Evolutionary conservation across 352 stramenopile species (phyloP), one percentile per base, ranked within the genome.

Genomic region (Peronospora farinosa): DNA sequence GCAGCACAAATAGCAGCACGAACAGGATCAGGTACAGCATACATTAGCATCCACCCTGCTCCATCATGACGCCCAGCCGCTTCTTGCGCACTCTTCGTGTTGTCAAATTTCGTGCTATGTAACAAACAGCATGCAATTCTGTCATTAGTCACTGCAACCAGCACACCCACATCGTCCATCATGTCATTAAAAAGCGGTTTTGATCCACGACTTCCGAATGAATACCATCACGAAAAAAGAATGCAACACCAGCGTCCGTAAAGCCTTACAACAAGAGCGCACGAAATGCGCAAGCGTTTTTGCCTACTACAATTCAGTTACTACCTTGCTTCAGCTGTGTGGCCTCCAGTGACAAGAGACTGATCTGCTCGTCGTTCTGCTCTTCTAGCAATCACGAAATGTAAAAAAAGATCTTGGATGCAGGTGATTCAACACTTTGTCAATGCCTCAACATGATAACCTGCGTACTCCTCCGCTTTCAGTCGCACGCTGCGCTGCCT

Each of bases 361-460:
- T 89, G 46, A 94, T 90, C 54, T 94, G 78, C 57, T 92, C 81
- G 28, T 94, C 81, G 36, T 94, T 94, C 44, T 94, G 83, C 33
- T 92, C 83, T 42, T 3, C 19, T 21, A 21, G 19, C 19, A 21
- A 21, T 21, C 19, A 23, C 4, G 21, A 23, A 23, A 23, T 23
- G 21, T 23, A 23, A 4, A 4, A 23, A 23, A 2, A 4, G 4
- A 23, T 4, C 21, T 23, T 23, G 4, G 2, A 4, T 23, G 21
- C 21, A 23, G 21, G 21, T 2, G 21, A 4, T 23, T 23, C 4
- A 4, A 4, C 2, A 23, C 21, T 23, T 23, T 23, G 21, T 23
- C 21, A 4, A 23, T 4, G 21, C 4, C 2, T 23, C 21, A 23
- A 23, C 21, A 23, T 4, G 21, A 4, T 23, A 2, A 23, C 21